Conservation (phyloP, 2,329 filamentous ascomycete genomes). For the Alternaria dauci region DNA sequence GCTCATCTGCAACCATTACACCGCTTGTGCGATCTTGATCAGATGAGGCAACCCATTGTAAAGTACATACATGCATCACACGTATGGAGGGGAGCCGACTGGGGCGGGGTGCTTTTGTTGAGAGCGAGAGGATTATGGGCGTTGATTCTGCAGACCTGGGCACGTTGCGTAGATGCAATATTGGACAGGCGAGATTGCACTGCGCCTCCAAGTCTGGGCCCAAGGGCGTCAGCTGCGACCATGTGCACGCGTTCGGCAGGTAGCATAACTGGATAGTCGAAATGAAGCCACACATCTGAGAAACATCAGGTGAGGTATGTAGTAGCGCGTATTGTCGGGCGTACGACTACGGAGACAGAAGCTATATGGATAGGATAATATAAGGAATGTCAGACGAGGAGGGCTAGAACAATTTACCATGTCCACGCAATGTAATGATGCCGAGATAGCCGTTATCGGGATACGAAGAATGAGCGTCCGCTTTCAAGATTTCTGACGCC, state of each 20-base stretch:
- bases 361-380: conserved; percentile 3
- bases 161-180: conserved; percentile 22
- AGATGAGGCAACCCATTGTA: conserved; percentile 9
- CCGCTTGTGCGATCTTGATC: background rate
- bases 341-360: background rate
- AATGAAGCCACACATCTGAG: background rate
- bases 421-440: conserved; percentile 9
- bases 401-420: conserved; percentile 8
- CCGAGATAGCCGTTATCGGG: conserved; percentile 17
- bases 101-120: conserved; percentile 30
- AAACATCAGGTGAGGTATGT: background rate
- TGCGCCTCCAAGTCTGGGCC: conserved; percentile 7
- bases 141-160: conserved; percentile 29
- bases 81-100: conserved; percentile 20
- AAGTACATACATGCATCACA: conserved; percentile 5
- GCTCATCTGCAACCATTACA: conserved; percentile 1
- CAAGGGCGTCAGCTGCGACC: background rate
- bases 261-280: background rate
- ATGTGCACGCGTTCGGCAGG: conserved; percentile 3
- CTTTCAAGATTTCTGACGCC: conserved; percentile 1
- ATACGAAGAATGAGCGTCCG: background rate
- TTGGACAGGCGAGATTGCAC: conserved; percentile 3
- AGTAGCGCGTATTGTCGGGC: conserved; percentile 6
- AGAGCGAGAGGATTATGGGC: conserved; percentile 19
- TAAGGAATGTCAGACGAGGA: conserved; percentile 7